phyloP scores from a whole-genome alignment of 2,329 filamentous ascomycete species.

The Botrytis squamosa region DNA sequence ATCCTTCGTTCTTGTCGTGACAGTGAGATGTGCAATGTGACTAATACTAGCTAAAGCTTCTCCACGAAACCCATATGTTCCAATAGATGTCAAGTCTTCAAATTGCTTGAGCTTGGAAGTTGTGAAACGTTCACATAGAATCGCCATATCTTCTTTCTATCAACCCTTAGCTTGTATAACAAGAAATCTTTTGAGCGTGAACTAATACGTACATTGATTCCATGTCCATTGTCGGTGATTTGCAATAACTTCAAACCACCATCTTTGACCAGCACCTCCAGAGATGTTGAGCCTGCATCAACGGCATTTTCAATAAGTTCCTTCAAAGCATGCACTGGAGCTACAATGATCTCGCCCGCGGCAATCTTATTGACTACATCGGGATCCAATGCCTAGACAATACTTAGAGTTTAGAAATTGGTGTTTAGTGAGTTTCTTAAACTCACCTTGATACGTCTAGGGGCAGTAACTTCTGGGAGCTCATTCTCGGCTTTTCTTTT shows the following conservation, averaged over 20 bases:
- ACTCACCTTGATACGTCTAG: slow-evolving; percentile 50
- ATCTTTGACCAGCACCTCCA: slow-evolving; percentile 92
- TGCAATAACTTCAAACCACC: slow-evolving; percentile 93
- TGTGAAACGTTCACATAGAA: slow-evolving; percentile 93
- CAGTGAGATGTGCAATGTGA: slow-evolving; percentile 92
- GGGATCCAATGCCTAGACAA: slow-evolving; percentile 74
- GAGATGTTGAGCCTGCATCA: slow-evolving; percentile 88
- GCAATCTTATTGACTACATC: slow-evolving; percentile 99
- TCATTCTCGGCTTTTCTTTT: slow-evolving; percentile 52
- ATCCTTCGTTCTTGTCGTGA: slow-evolving; percentile 89
- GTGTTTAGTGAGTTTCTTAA: background rate
- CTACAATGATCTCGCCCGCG: slow-evolving; percentile 96
- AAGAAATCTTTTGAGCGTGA: background rate
- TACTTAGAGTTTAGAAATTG: slow-evolving; percentile 28
- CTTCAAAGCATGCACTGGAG: slow-evolving; percentile 92
- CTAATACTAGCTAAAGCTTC: slow-evolving; percentile 97
- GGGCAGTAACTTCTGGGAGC: slow-evolving; percentile 41
- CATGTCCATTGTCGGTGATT: slow-evolving; percentile 95
- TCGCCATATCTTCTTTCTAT: slow-evolving; percentile 84
- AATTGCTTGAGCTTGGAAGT: slow-evolving; percentile 94
- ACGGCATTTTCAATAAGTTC: slow-evolving; percentile 97
- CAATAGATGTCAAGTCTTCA: slow-evolving; percentile 85
- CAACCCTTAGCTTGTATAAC: slow-evolving; percentile 17
- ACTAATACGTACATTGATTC: slow-evolving; percentile 71
- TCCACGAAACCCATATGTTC: slow-evolving; percentile 95